Evolutionary conservation across 441 rosid genomes (phyloP), one percentile per base, ranked within the genome.

Genomic region (Mallotus repandus): DNA sequence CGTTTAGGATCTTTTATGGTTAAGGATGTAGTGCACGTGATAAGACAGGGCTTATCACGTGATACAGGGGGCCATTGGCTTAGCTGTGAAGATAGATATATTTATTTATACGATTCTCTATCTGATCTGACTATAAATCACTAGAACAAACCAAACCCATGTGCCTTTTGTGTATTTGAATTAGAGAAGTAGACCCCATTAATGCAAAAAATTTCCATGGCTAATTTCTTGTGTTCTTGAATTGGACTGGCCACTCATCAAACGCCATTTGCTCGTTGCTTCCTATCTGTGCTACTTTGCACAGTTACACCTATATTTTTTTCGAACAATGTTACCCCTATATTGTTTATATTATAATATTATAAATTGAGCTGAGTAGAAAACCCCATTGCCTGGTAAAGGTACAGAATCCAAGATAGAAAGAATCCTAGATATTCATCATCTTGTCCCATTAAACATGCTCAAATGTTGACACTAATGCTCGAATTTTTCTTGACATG

Each of bases 101-200:
- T 25, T 25, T 25, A 6, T 2, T 4, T 35, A 35, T 35, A n/a
- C 9, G 29, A 59, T 59, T 16, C 16, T 35, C 0, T 25, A 54
- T 18, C 32, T 69, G 11, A 55, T 19, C 49, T 2, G 16, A 43
- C 32, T 69, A 12, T 38, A 54, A 61, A 38, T 15, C 52, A 53
- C 53, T 13, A 16, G 72, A 56, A 52, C 41, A 52, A 62, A 72
- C 19, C 75, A 70, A 63, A 73, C 60, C 66, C 83, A 77, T 66
- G 83, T 72, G 83, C 72, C n/a, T 14, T 19, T 25, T 13, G 54
- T 53, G 63, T 46, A 48, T 12, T 69, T 68, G 9, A 52, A 16
- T 43, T 11, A 53, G 4, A 25, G 8, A 18, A 66, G 53, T 18
- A 25, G 76, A 77, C 79, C 79, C 80, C 71, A 64, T 73, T 35